A percentile compares a stretch with the other conserved stretches of the same genome.
phyloP scores from a whole-genome alignment of 345 rosid species.

The Salix arbutifolia region DNA sequence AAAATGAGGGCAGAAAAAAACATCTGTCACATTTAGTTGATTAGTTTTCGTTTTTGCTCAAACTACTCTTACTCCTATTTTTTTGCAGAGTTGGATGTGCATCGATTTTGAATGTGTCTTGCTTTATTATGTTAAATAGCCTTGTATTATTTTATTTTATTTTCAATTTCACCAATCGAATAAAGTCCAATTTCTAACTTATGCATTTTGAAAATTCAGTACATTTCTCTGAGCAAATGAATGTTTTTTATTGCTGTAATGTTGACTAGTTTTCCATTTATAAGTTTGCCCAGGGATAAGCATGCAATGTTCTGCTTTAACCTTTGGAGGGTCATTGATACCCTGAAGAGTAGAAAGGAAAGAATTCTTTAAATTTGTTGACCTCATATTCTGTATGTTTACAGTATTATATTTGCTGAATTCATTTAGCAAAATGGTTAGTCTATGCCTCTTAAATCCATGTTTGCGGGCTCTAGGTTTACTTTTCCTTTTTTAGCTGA shows the following conservation, averaged over 20 bases:
- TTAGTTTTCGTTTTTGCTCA: not conserved
- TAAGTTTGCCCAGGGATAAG: not conserved
- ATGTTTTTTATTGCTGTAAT: not conserved
- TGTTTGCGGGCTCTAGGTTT: not conserved
- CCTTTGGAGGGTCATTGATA: not conserved
- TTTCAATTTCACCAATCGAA: not conserved
- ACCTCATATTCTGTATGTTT: not conserved
- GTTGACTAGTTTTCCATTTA: not conserved
- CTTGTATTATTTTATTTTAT: not conserved
- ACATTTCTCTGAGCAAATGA: not conserved
- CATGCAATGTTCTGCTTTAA: not conserved
- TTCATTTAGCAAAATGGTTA: not conserved
- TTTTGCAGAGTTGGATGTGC: not conserved
- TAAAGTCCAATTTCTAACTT: not conserved
- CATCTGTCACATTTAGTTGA: not conserved
- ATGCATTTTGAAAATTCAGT: not conserved
- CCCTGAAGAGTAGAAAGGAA: not conserved
- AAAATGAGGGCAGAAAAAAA: not conserved
- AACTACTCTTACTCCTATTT: not conserved
- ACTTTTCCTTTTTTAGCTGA: not conserved
- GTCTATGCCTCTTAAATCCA: not conserved
- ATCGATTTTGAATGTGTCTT: not conserved
- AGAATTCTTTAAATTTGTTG: not conserved
- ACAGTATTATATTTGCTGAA: not conserved
- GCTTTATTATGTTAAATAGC: not conserved